phyloP scores from a whole-genome alignment of 2,329 filamentous ascomycete genomes.

The Botrytis paeoniae region DNA sequence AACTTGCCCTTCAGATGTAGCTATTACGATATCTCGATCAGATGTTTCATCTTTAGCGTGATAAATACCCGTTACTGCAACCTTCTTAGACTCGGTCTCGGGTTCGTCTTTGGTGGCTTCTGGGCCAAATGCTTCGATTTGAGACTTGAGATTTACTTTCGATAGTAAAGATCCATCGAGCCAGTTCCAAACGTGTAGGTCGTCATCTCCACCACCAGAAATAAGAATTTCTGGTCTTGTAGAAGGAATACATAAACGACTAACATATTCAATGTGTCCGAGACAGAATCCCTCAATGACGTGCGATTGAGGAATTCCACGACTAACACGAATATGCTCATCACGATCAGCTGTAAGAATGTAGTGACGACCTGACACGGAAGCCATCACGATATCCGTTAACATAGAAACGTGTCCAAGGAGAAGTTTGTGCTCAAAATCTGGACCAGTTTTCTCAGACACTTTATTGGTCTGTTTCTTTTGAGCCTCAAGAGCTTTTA shows the following conservation, averaged over 20 bases:
- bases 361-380: constrained; percentile 52
- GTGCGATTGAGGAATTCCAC: constrained; percentile 77
- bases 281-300: constrained; percentile 88
- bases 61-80: constrained; percentile 40
- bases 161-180: constrained; percentile 45
- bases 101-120: not conserved
- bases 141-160: constrained; percentile 50
- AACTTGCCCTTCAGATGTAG: constrained; percentile 56
- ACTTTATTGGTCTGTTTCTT: constrained; percentile 43
- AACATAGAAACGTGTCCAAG: constrained; percentile 96
- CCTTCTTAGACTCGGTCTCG: constrained; percentile 31
- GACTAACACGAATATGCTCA: constrained; percentile 85
- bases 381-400: constrained; percentile 66
- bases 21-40: constrained; percentile 46
- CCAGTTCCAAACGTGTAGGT: constrained; percentile 85
- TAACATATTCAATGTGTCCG: constrained; percentile 83
- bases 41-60: constrained; percentile 34
- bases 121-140: constrained; percentile 40
- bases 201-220: constrained; percentile 82
- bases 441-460: constrained; percentile 38
- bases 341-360: constrained; percentile 68
- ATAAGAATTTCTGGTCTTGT: constrained; percentile 62
- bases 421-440: constrained; percentile 73
- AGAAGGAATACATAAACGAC: constrained; percentile 64
- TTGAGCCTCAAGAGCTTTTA: constrained; percentile 58